phyloP scores from a whole-genome alignment of 2,329 filamentous ascomycete genomes.

The Calonectria naviculata region DNA sequence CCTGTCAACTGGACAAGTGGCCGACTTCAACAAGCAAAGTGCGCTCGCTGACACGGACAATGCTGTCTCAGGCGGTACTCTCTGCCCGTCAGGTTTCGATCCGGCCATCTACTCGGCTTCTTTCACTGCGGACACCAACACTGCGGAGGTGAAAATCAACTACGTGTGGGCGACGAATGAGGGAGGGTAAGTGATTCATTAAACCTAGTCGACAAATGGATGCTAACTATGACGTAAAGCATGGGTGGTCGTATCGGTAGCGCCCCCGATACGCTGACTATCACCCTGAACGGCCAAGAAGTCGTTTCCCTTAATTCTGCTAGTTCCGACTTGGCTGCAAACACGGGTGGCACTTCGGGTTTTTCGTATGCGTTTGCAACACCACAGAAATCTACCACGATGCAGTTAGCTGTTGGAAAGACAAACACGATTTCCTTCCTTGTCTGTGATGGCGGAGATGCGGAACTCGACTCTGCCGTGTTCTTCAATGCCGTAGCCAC shows the following conservation, averaged over 20 bases:
- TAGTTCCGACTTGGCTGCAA: too few species aligned
- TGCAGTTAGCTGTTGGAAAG: neutral
- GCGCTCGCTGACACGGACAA: neutral
- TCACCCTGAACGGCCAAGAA: too few species aligned
- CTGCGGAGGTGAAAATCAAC: neutral
- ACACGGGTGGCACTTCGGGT: too few species aligned
- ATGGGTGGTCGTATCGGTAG: neutral
- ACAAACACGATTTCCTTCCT: neutral
- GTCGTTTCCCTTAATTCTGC: too few species aligned
- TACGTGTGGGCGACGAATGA: neutral
- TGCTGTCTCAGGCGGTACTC: neutral
- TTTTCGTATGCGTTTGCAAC: neutral
- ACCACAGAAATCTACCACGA: too few species aligned
- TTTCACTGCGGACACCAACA: neutral
- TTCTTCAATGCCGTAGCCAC: neutral
- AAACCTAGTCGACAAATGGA: neutral
- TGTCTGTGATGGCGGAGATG: neutral
- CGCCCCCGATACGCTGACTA: too few species aligned
- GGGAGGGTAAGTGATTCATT: neutral
- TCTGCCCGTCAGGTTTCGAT: neutral
- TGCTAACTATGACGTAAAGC: neutral
- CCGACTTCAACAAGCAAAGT: neutral
- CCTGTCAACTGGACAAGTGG: neutral
- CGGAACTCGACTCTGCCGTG: neutral
- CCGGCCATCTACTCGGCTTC: neutral